Conservation (phyloP, 768 basidiomycete genomes). For the Crepidotus variabilis region DNA sequence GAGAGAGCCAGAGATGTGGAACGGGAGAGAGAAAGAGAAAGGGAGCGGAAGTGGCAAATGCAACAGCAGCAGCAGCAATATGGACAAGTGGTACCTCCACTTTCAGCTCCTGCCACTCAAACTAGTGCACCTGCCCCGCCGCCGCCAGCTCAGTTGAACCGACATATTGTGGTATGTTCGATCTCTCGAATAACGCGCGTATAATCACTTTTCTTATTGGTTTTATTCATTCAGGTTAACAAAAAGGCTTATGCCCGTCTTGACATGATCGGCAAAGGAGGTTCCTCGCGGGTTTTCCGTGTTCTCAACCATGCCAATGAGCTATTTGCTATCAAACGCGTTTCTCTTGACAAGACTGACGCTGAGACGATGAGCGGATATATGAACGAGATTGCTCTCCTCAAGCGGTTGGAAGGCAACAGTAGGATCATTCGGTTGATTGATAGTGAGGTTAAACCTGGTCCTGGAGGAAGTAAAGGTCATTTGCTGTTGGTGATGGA, state of each 20-base stretch:
- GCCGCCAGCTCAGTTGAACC: constrained; percentile 30
- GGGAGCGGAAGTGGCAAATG: constrained; percentile 26
- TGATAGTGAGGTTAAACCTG: constrained; percentile 83
- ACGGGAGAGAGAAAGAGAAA: constrained; percentile 18
- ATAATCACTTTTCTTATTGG: not conserved
- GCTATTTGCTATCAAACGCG: constrained; percentile 89
- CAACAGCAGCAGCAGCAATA: constrained; percentile 29
- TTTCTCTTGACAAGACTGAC: constrained; percentile 86
- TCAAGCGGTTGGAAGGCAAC: constrained; percentile 94
- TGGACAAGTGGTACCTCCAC: constrained; percentile 30
- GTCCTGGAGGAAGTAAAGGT: constrained; percentile 67
- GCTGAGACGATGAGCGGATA: constrained; percentile 87
- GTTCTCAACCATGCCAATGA: constrained; percentile 75
- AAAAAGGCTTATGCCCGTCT: constrained; percentile 80
- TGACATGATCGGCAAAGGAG: constrained; percentile 89
- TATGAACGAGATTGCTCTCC: constrained; percentile 92
- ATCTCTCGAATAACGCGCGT: constrained; percentile 1
- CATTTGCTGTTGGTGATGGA: constrained; percentile 91
- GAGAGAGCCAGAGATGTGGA: constrained; percentile 16
- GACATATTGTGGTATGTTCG: constrained; percentile 37
- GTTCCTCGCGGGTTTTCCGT: constrained; percentile 93
- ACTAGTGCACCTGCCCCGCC: constrained; percentile 9
- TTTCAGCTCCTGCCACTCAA: constrained; percentile 16
- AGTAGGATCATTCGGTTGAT: constrained; percentile 87
- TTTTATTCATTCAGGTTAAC: constrained; percentile 54